Base-by-base conservation (phyloP, 306 rosid species). In the Phaseolus lunatus region DNA sequence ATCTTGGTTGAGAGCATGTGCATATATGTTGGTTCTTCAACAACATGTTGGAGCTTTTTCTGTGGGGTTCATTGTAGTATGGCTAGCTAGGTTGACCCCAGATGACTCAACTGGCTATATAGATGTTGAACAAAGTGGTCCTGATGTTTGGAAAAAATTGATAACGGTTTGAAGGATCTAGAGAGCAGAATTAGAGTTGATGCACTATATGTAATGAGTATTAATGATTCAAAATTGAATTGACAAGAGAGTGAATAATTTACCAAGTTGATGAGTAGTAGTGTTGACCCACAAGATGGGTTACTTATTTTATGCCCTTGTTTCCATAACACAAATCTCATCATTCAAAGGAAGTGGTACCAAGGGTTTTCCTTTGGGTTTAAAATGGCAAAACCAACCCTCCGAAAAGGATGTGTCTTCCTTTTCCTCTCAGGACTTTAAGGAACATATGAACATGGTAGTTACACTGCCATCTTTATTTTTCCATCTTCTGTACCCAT, bases 391-490 rank as follows among this genome's bases (percentile, higher is more conserved):
- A 84, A 86, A 79, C 83, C 79, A 82, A 83, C 81, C 82, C 78
- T 81, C 11, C 71, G 84, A 84, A 89, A 91, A 86, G 85, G 88
- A 87, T 87, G 85, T 84, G 86, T 76, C 90, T 66, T 87, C 65
- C 84, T 81, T 79, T 82, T 35, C 77, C 81, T 79, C 83, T 84
- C 59, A 48, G 76, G 81, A 69, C 86, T 81, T 73, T 78, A 84
- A 66, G 83, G 83, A 84, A 86, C 87, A 82, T 63, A 84, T 73
- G 89, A 85, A 83, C 86, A 91, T 83, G 87, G 93, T 87, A 84
- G 90, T 83, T 89, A 67, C 82, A 77, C 82, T 79, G 82, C 83
- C 89, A 82, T 84, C 85, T 82, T 86, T 82, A 85, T 84, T 85
- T 90, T 76, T 84, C 78, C 82, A 52, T 64, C 86, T 68, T 87